Conservation (phyloP, 305 asterid genomes). For the Solanum hybrid region DNA sequence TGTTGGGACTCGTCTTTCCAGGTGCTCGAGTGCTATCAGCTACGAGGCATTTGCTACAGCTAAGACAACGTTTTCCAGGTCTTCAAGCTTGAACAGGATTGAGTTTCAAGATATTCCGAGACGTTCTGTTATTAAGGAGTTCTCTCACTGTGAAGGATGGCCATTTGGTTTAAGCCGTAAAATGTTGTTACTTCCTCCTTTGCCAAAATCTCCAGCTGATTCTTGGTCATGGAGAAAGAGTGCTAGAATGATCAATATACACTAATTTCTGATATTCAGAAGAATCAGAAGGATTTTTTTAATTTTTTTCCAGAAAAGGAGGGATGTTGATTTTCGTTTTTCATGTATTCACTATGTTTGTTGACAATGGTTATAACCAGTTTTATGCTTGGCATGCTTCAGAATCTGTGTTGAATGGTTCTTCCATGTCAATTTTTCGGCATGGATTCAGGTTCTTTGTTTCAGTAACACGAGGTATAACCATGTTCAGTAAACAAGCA, state of each 20-base stretch:
- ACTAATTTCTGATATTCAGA: conserved; percentile 5
- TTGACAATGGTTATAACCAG: background rate
- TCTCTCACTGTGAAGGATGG: conserved; percentile 61
- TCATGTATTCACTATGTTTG: no score
- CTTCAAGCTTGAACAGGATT: conserved; percentile 48
- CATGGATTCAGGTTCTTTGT: background rate
- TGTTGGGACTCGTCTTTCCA: conserved; percentile 30
- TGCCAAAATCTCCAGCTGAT: conserved; percentile 74
- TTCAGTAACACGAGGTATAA: background rate
- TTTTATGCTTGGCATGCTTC: background rate
- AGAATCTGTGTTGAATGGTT: background rate
- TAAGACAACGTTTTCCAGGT: conserved; percentile 40
- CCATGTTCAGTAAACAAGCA: background rate
- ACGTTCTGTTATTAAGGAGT: conserved; percentile 32
- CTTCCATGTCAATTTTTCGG: background rate
- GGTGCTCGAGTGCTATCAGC: conserved; percentile 47
- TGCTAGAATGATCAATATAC: conserved; percentile 15
- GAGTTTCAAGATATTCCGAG: conserved; percentile 32
- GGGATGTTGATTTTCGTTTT: no score
- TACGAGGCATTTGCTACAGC: conserved; percentile 41
- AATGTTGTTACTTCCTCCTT: conserved; percentile 61
- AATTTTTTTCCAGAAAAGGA: no score
- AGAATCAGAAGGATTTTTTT: background rate
- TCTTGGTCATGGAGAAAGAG: conserved; percentile 75
- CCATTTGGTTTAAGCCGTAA: conserved; percentile 73